Evolutionary conservation across 2,329 filamentous ascomycete species (phyloP), one percentile per base, ranked within the genome.

Genomic region (Capronia coronata): DNA sequence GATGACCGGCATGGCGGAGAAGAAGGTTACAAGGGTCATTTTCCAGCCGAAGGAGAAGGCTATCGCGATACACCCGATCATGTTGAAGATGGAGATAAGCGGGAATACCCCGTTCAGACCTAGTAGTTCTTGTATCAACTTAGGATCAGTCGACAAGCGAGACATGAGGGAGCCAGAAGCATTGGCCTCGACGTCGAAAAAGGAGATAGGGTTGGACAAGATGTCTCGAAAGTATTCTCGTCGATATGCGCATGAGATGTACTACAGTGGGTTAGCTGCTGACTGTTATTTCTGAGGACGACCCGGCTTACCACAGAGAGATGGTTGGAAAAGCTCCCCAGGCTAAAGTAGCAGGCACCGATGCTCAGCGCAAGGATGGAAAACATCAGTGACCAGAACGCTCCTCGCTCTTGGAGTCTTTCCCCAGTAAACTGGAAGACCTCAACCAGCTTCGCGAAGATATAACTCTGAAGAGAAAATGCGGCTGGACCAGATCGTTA

Each of bases 11-110:
- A 78, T 63, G 0, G 72, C 69, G 1, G 84, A 78, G 58, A 80
- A 84, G 7, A 81, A 69, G 0, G 78, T 75, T 0, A 90, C 81
- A 0, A 88, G 68, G 0, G 82, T 79, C 7, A 91, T 72, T 63
- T 88, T 90, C 86, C 86, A 90, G 1, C 83, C 83, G 62, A 84
- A 87, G 2, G 75, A 71, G 59, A 87, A 88, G 1, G 83, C 75
- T 44, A 90, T 83, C 37, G 75, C 70, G 11, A 87, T 67, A 6
- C 78, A 79, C 0, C 84, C 85, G 7, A 79, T 59, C 2, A 90
- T 66, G 42, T 78, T 83, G 62, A 87, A 83, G 18, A 84, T 62
- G 7, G 82, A 79, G 16, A 86, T 83, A 38, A 91, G 71, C 46
- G 95, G 75, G 6, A 89, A 90, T 40, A 87, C 87, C 0, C 94